phyloP scores from a whole-genome alignment of 805 yeast species.

The Schwanniomyces occidentalis region DNA sequence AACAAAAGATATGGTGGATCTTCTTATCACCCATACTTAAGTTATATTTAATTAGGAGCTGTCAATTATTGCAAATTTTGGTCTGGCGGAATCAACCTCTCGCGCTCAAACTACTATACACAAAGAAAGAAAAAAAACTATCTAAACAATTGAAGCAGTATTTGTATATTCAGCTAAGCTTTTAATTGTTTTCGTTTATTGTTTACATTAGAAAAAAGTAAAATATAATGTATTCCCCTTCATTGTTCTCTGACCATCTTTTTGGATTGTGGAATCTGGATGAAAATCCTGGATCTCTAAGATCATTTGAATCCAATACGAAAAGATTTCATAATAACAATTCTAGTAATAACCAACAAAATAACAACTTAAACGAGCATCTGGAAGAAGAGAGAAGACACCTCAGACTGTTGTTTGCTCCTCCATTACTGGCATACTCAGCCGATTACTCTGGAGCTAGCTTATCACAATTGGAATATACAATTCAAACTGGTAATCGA shows the following conservation, averaged over 20 bases:
- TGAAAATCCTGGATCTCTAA: conserved; percentile 1
- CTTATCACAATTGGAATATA: conserved; percentile 17
- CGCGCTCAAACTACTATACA: no score
- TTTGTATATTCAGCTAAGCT: no score
- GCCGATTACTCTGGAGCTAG: conserved; percentile 40
- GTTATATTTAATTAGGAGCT: no score
- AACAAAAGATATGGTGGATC: no score
- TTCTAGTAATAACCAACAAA: conserved; percentile 1
- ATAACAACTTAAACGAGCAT: conserved; percentile 9
- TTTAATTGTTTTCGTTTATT: no score
- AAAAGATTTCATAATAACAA: conserved; percentile 5
- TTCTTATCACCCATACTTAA: no score
- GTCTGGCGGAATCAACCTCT: no score
- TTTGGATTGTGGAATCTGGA: conserved; percentile 42
- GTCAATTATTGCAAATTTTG: no score
- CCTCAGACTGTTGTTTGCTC: conserved; percentile 38
- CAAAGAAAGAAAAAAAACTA: no score
- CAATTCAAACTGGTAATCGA: conserved; percentile 11
- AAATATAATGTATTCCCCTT: conserved; percentile 47
- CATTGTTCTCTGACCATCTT: conserved; percentile 44
- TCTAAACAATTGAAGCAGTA: no score
- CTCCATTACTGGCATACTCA: conserved; percentile 56
- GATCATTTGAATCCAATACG: not conserved
- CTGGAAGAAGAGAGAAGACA: conserved; percentile 20
- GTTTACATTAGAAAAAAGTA: no score